A percentile compares a stretch with the other conserved stretches of the same genome.
These are phyloP conservation scores for Xylaria sp. DNA, from an alignment of 2,329 filamentous ascomycete genomes.

Conservation along the genomic window DNA sequence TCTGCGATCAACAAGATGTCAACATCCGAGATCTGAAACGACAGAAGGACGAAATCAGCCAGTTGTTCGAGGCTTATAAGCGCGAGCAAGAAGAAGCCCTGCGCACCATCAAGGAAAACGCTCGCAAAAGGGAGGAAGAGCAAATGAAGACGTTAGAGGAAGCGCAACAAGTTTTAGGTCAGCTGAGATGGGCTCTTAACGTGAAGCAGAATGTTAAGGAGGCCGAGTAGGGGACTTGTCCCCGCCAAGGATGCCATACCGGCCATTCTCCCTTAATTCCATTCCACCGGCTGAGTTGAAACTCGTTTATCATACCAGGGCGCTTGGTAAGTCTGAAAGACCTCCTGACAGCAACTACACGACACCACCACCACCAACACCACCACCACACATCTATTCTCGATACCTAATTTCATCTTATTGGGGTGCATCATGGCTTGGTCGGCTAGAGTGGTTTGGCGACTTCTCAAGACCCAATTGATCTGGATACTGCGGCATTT, in stretches of 20 bases:
- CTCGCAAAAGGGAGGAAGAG: conserved; percentile 53
- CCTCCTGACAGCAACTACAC: background rate
- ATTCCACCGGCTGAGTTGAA: background rate
- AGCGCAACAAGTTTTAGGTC: conserved; percentile 55
- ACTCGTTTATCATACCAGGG: background rate
- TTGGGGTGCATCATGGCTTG: conserved; percentile 13
- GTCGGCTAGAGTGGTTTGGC: conserved; percentile 17
- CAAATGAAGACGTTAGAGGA: conserved; percentile 56
- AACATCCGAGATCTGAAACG: conserved; percentile 57
- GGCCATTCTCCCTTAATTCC: conserved; percentile 18
- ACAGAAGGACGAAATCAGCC: conserved; percentile 57
- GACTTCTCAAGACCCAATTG: conserved; percentile 7
- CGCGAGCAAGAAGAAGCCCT: conserved; percentile 57
- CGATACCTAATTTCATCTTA: conserved; percentile 10
- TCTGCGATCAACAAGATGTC: conserved; percentile 67
- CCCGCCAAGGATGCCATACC: background rate
- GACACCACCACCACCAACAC: conserved; percentile 2
- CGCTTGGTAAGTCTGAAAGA: background rate
- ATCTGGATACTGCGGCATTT: conserved; percentile 17
- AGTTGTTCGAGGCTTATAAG: conserved; percentile 61
- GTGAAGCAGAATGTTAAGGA: conserved; percentile 57
- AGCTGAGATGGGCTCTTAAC: conserved; percentile 68
- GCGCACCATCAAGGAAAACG: conserved; percentile 53
- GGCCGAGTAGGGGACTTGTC: conserved; percentile 39
- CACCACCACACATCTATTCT: conserved; percentile 11